These are phyloP conservation scores for Stachybotrys chartarum DNA, from an alignment of 2,329 filamentous ascomycete species.

Conservation along the genomic window DNA sequence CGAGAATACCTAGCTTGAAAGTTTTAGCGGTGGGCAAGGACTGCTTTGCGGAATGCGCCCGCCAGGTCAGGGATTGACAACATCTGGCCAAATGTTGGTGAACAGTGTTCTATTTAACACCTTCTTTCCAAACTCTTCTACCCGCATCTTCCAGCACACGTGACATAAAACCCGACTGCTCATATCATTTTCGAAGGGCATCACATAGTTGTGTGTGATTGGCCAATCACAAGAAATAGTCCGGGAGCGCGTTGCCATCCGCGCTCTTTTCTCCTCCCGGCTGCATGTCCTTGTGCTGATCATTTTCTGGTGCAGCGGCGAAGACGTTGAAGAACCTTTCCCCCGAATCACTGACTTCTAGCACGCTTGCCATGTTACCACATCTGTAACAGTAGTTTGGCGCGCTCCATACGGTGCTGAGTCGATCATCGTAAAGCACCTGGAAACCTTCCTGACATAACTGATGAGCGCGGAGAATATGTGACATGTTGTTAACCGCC, in stretches of 20 bases:
- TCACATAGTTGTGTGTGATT: background rate
- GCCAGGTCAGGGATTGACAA: background rate
- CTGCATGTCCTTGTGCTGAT: constrained; percentile 80
- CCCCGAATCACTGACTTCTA: constrained; percentile 90
- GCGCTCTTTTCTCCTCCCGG: constrained; percentile 65
- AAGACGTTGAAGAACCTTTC: constrained; percentile 98
- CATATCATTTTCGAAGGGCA: background rate
- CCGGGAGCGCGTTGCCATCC: constrained; percentile 56
- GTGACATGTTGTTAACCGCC: constrained; percentile 94
- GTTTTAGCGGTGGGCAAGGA: background rate
- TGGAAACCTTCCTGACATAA: constrained; percentile 97
- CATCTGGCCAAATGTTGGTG: background rate
- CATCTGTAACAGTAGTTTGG: constrained; percentile 95
- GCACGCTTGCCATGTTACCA: constrained; percentile 93
- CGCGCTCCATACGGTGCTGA: constrained; percentile 97
- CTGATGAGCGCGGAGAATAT: constrained; percentile 96
- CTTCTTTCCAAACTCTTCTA: background rate
- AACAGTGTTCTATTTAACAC: background rate
- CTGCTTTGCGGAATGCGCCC: background rate
- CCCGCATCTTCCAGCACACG: background rate
- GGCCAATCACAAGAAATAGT: constrained; percentile 57
- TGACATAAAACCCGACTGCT: no score
- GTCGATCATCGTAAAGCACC: constrained; percentile 86
- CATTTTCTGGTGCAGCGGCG: constrained; percentile 92
- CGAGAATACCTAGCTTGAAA: constrained; percentile 7